Conservation (phyloP, 495 filamentous ascomycete species). For the Hypoxylon intermedium region DNA sequence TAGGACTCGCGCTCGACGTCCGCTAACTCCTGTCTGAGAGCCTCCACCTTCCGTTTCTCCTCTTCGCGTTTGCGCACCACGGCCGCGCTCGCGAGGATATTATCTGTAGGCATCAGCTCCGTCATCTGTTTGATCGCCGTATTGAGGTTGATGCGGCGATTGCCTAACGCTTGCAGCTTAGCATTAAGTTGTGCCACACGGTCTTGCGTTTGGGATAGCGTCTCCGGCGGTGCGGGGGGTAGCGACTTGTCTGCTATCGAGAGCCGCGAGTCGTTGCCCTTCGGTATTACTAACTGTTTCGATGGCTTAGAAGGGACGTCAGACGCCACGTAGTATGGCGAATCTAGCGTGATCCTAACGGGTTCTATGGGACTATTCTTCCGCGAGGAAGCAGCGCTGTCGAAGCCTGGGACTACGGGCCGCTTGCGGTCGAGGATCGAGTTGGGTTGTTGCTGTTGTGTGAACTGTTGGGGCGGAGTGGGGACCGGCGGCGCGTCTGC, state of each 20-base stretch:
- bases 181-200: constrained; percentile 72
- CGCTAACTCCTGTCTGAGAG: constrained; percentile 73
- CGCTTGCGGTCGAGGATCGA: constrained; percentile 50
- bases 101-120: constrained; percentile 64
- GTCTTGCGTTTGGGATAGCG: constrained; percentile 56
- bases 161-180: constrained; percentile 67
- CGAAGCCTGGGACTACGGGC: constrained; percentile 40
- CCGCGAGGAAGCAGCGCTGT: constrained; percentile 7
- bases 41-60: constrained; percentile 75
- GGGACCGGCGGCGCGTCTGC: constrained; percentile 48
- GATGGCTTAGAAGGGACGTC: constrained; percentile 14
- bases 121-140: constrained; percentile 77
- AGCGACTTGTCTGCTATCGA: constrained; percentile 59
- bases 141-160: constrained; percentile 73
- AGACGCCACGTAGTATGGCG: constrained; percentile 31
- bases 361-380: constrained; percentile 25
- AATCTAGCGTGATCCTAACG: constrained; percentile 40
- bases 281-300: constrained; percentile 20
- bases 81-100: constrained; percentile 52
- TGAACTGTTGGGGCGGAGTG: constrained; percentile 38
- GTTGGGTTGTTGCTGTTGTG: constrained; percentile 24
- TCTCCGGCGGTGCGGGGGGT: constrained; percentile 64
- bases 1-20: constrained; percentile 84
- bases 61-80: constrained; percentile 62
- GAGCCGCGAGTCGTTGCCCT: constrained; percentile 9